phyloP scores from a whole-genome alignment of 176 grass and related monocot genomes.

The Bolboschoenus planiculmis region DNA sequence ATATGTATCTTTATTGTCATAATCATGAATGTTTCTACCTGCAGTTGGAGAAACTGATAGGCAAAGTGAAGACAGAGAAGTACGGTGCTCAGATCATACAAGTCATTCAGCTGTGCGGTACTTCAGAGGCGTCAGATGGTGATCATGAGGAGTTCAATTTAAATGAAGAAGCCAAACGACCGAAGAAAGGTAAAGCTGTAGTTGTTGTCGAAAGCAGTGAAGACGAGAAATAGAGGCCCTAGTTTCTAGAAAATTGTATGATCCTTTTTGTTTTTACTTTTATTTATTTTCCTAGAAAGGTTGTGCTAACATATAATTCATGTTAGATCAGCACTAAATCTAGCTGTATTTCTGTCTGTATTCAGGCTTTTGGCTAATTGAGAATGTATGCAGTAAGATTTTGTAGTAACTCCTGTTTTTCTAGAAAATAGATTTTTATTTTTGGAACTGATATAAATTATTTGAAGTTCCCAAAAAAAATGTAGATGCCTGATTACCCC shows the following conservation, averaged over 20 bases:
- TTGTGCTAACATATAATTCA: background rate
- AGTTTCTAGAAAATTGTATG: background rate
- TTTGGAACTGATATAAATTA: background rate
- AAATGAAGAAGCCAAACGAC: slow-evolving; percentile 33
- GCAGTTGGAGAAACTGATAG: slow-evolving; percentile 75
- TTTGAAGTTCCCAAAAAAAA: background rate
- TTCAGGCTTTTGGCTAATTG: background rate
- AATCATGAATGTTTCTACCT: slow-evolving; percentile 7
- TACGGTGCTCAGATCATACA: slow-evolving; percentile 59
- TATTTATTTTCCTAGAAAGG: background rate
- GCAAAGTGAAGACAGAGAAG: slow-evolving; percentile 74
- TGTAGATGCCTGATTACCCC: background rate
- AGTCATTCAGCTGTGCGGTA: slow-evolving; percentile 28
- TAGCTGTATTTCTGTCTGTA: background rate
- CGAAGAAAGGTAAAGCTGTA: slow-evolving; percentile 53
- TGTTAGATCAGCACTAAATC: background rate
- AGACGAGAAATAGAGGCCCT: slow-evolving; percentile 24
- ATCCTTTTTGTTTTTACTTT: background rate
- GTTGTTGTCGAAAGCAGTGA: slow-evolving; percentile 60
- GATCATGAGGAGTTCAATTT: background rate
- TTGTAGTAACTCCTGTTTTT: background rate
- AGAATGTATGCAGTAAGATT: background rate
- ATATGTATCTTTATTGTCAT: background rate
- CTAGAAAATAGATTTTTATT: background rate
- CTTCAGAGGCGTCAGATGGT: slow-evolving; percentile 17